Conservation (phyloP, 2,329 filamentous ascomycete genomes). For the Talaromyces sp. region DNA sequence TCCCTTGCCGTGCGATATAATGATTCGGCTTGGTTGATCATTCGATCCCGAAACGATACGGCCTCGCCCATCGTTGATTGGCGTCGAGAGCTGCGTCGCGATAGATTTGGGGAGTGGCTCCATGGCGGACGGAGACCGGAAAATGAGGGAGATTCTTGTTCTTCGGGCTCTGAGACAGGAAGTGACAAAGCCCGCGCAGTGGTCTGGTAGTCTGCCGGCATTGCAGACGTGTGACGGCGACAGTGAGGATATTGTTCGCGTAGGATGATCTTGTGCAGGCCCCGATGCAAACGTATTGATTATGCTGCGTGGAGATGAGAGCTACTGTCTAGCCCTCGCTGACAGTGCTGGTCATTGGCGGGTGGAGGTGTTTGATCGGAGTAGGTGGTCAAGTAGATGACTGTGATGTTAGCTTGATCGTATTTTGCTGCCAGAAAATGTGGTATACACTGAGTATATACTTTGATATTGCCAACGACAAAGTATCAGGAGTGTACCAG, state of each 20-base stretch:
- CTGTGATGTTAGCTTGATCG: background rate
- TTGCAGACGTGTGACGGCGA: constrained; percentile 19
- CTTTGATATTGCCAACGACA: background rate
- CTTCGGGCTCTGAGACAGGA: constrained; percentile 43
- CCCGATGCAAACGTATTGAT: too few species aligned
- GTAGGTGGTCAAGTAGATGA: background rate
- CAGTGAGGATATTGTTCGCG: background rate
- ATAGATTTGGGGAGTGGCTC: constrained; percentile 44
- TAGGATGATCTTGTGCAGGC: too few species aligned
- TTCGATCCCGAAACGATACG: constrained; percentile 35
- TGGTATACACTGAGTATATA: background rate
- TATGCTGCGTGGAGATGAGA: background rate
- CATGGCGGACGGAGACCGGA: constrained; percentile 49
- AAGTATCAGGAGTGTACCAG: too few species aligned
- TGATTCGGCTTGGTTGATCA: constrained; percentile 37
- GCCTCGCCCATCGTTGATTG: constrained; percentile 24
- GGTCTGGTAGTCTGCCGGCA: constrained; percentile 51
- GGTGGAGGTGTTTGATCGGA: background rate
- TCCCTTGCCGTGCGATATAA: constrained; percentile 31
- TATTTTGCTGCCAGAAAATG: background rate
- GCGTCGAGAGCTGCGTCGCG: constrained; percentile 40
- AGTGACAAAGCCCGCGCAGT: constrained; percentile 54
- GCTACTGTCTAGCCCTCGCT: constrained; percentile 16
- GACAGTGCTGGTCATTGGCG: constrained; percentile 13
- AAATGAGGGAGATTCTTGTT: constrained; percentile 46